These are phyloP conservation scores for Raffaelea albimanens DNA, from an alignment of 2,329 filamentous ascomycete genomes.

Conservation along the genomic window DNA sequence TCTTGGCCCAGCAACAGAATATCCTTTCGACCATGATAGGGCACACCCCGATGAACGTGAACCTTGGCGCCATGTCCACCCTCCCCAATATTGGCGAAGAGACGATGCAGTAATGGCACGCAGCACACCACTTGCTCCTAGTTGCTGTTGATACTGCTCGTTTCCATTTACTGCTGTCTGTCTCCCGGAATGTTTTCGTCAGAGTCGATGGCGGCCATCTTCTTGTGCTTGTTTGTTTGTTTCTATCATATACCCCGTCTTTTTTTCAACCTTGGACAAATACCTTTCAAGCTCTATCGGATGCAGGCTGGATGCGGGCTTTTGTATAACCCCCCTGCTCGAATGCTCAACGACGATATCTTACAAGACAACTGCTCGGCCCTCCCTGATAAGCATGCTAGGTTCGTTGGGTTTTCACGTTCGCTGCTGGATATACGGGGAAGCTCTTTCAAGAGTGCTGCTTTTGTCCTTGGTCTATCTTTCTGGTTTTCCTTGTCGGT, in stretches of 20 bases:
- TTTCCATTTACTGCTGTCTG: background rate
- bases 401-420: too few relatives aligned
- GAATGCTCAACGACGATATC: background rate
- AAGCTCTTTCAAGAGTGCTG: too few relatives aligned
- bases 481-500: background rate
- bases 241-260: background rate
- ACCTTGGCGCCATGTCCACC: conserved; percentile 20
- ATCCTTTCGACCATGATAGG: conserved; percentile 23
- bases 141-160: background rate
- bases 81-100: conserved; percentile 37
- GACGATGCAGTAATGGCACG: conserved; percentile 17
- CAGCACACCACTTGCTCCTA: background rate
- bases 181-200: background rate
- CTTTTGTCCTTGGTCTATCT: background rate
- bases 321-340: too few relatives aligned
- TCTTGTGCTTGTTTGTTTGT: background rate
- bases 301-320: too few relatives aligned
- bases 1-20: conserved; percentile 33
- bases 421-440: background rate
- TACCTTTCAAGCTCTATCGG: too few relatives aligned
- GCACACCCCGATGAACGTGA: conserved; percentile 20
- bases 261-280: background rate
- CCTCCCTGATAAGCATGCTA: too few relatives aligned
- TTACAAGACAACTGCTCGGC: background rate
- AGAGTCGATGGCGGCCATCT: too few relatives aligned